Percentiles rank a stretch among this genome's conserved stretches.
Evolutionary conservation across 768 basidiomycete species (phyloP).

Genomic region (Boletellus ananas): DNA sequence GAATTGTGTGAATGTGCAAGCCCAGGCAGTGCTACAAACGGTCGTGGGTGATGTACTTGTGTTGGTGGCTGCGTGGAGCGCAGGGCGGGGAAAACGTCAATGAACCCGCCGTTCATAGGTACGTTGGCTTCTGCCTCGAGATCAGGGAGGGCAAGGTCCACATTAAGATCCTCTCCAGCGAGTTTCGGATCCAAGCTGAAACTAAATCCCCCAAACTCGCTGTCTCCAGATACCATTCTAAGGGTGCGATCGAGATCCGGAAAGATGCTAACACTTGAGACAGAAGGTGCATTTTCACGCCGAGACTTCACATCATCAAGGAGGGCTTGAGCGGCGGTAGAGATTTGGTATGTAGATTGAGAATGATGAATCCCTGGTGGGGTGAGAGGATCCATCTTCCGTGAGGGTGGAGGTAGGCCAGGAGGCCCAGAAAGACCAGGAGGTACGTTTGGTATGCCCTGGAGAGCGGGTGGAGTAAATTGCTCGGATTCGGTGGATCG

Average conservation of each 20-base stretch:
- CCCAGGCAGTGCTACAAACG: conserved; percentile 50
- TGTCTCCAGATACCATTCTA: conserved; percentile 64
- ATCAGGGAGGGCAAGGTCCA: conserved; percentile 43
- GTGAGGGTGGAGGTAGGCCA: conserved; percentile 41
- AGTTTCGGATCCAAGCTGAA: conserved; percentile 84
- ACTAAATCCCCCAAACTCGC: conserved; percentile 66
- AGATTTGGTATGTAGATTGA: conserved; percentile 75
- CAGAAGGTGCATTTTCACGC: conserved; percentile 51
- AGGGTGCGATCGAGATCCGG: conserved; percentile 87
- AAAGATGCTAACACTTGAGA: conserved; percentile 59
- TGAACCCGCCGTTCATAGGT: conserved; percentile 63
- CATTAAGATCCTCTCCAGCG: conserved; percentile 43
- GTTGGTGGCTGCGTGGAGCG: conserved; percentile 31
- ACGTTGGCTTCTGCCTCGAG: conserved; percentile 43
- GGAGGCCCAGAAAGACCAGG: conserved; percentile 63
- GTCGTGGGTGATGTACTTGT: conserved; percentile 26
- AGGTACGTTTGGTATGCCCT: conserved; percentile 50
- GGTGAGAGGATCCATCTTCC: conserved; percentile 51
- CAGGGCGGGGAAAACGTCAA: conserved; percentile 68
- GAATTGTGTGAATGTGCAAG: conserved; percentile 46
- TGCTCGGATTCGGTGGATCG: conserved; percentile 37
- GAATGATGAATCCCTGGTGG: conserved; percentile 38
- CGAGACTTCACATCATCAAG: conserved; percentile 80
- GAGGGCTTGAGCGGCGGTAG: conserved; percentile 77
- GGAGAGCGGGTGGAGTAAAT: conserved; percentile 41